A percentile compares a stretch with the other conserved stretches of the same genome.
phyloP scores from a whole-genome alignment of 331 rosid species.

The Malus hybrid region DNA sequence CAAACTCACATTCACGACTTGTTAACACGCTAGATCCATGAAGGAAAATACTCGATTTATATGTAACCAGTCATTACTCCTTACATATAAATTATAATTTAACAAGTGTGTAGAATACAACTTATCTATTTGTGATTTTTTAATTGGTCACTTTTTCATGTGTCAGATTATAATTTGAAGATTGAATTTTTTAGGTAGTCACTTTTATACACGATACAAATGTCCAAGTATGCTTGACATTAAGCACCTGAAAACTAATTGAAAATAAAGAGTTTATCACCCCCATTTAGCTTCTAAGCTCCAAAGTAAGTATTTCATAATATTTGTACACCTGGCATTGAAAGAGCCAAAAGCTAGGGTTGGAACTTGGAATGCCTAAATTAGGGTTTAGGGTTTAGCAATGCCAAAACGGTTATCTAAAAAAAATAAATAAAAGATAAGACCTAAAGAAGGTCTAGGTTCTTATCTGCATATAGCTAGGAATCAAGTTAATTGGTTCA shows the following conservation, averaged over 20 bases:
- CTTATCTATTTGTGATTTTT: background rate
- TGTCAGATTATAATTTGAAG: background rate
- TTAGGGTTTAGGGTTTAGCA: background rate
- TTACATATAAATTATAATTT: too few relatives aligned
- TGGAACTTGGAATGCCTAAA: background rate
- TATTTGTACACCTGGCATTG: too few relatives aligned
- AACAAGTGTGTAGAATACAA: too few relatives aligned
- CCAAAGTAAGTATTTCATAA: background rate
- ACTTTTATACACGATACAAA: background rate
- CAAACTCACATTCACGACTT: background rate
- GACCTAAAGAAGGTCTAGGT: background rate
- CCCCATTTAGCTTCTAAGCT: background rate
- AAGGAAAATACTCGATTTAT: background rate
- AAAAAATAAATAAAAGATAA: too few relatives aligned
- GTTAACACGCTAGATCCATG: background rate
- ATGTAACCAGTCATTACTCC: background rate
- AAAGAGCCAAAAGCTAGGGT: background rate
- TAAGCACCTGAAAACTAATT: background rate
- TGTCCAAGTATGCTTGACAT: background rate
- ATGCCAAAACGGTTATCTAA: background rate
- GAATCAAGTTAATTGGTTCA: background rate
- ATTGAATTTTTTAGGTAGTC: too few relatives aligned
- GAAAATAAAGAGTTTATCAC: too few relatives aligned
- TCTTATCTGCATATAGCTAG: background rate
- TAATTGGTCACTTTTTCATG: background rate